Evolutionary conservation across 2,329 filamentous ascomycete genomes (phyloP).

Genomic region (Dothidotthia symphoricarpi): DNA sequence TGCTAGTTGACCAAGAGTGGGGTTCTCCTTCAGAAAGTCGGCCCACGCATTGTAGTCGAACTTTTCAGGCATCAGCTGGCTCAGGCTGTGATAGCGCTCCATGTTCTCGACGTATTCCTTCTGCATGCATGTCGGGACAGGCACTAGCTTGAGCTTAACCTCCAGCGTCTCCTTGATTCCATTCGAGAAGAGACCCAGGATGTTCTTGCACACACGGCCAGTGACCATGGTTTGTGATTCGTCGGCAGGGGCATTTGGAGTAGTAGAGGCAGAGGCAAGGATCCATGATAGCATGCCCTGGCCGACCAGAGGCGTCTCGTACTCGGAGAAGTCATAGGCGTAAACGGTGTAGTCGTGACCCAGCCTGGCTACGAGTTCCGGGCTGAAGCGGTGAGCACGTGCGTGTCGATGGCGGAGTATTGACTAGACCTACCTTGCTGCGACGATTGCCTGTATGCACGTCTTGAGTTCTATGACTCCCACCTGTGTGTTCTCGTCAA

Average conservation of each 20-base stretch:
- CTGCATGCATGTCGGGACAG: constrained; percentile 65
- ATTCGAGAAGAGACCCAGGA: constrained; percentile 78
- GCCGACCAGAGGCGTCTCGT: constrained; percentile 86
- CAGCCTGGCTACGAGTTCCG: constrained; percentile 74
- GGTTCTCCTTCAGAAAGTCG: constrained; percentile 71
- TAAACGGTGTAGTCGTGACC: constrained; percentile 93
- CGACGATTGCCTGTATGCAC: constrained; percentile 79
- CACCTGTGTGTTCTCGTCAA: constrained; percentile 78
- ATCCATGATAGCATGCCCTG: constrained; percentile 93
- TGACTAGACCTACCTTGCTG: constrained; percentile 53
- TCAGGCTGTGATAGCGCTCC: constrained; percentile 60
- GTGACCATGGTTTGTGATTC: constrained; percentile 74
- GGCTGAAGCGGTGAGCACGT: constrained; percentile 57
- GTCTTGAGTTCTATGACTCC: constrained; percentile 84
- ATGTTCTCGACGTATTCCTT: constrained; percentile 61
- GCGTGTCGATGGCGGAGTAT: constrained; percentile 1
- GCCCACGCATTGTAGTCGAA: constrained; percentile 77
- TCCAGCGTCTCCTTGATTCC: constrained; percentile 86
- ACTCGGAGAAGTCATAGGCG: constrained; percentile 93
- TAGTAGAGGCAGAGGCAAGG: constrained; percentile 61
- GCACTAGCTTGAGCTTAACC: constrained; percentile 83
- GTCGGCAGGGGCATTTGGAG: constrained; percentile 55
- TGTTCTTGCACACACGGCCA: constrained; percentile 83
- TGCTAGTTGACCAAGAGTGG: constrained; percentile 41
- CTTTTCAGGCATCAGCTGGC: constrained; percentile 56